Evolutionary conservation across 768 basidiomycete species (phyloP).

Genomic region (Naematelia encephala): DNA sequence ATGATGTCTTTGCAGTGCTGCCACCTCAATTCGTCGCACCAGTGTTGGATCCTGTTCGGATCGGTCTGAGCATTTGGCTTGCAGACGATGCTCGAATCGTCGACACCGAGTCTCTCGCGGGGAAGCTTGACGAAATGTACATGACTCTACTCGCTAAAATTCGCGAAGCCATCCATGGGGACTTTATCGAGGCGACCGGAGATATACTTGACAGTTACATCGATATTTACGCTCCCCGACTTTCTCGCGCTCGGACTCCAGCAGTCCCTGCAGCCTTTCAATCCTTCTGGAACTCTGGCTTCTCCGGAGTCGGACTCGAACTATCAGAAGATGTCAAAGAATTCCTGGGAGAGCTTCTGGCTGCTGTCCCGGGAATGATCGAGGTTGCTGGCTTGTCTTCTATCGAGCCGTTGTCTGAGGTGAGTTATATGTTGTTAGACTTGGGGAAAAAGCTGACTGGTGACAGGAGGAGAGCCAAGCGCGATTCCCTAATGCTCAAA

Average conservation of each 20-base stretch:
- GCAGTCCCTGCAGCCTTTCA: slow-evolving; percentile 30
- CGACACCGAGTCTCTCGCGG: not conserved
- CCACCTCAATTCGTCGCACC: slow-evolving; percentile 18
- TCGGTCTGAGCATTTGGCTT: slow-evolving; percentile 24
- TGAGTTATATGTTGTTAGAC: slow-evolving; percentile 1
- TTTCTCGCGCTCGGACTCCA: slow-evolving; percentile 19
- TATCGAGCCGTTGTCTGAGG: slow-evolving; percentile 14
- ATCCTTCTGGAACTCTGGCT: slow-evolving; percentile 28
- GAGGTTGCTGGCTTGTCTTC: slow-evolving; percentile 18
- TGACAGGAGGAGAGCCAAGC: slow-evolving; percentile 30
- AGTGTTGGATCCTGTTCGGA: slow-evolving; percentile 14
- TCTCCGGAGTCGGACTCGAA: slow-evolving; percentile 13
- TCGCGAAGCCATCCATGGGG: slow-evolving; percentile 9
- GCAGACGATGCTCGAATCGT: slow-evolving; percentile 13
- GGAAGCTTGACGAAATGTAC: slow-evolving; percentile 35
- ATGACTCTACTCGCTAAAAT: slow-evolving; percentile 21
- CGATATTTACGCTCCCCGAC: slow-evolving; percentile 32
- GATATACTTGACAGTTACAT: slow-evolving; percentile 24
- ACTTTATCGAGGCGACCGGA: slow-evolving; percentile 16
- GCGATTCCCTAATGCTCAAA: slow-evolving; percentile 25
- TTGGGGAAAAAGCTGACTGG: slow-evolving; percentile 6
- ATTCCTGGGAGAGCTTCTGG: slow-evolving; percentile 28
- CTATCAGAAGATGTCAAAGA: slow-evolving; percentile 25
- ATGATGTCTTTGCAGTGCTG: slow-evolving; percentile 3
- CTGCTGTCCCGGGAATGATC: slow-evolving; percentile 38